Evolutionary conservation across 179 eudicot genomes (phyloP).

Genomic region (Sideroxylon spinosum): DNA sequence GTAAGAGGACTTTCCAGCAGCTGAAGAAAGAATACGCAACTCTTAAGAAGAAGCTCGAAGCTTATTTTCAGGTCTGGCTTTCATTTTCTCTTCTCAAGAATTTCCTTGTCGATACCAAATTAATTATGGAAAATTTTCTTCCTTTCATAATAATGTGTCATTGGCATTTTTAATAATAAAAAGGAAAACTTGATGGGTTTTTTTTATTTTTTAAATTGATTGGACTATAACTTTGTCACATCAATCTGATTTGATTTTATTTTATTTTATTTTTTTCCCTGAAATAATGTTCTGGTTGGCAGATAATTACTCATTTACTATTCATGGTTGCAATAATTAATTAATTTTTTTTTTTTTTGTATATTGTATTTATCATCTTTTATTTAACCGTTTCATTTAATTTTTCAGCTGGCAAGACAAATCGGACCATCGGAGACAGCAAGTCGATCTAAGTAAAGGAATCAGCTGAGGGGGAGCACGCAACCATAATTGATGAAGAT

Average conservation of each 20-base stretch:
- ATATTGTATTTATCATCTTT: conserved; percentile 11
- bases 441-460: conserved; percentile 49
- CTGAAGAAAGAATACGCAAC: conserved; percentile 78
- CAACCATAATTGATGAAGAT: conserved; percentile 7
- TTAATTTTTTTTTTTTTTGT: background rate
- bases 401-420: conserved; percentile 68
- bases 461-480: background rate
- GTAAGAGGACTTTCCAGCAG: conserved; percentile 82
- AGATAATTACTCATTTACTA: too few relatives aligned
- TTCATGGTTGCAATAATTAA: too few relatives aligned
- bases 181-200: background rate
- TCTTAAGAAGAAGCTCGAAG: conserved; percentile 79
- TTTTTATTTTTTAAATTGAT: background rate
- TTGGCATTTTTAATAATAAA: too few relatives aligned
- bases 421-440: conserved; percentile 68
- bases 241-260: too few relatives aligned
- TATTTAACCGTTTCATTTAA: background rate
- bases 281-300: too few relatives aligned
- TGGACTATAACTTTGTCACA: too few relatives aligned
- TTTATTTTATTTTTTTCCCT: too few relatives aligned
- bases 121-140: background rate
- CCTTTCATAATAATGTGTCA: too few relatives aligned
- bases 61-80: conserved; percentile 79
- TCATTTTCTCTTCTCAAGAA: background rate
- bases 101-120: background rate